Base-by-base conservation (phyloP, 305 asterid species). In the Rubia peregrina region DNA sequence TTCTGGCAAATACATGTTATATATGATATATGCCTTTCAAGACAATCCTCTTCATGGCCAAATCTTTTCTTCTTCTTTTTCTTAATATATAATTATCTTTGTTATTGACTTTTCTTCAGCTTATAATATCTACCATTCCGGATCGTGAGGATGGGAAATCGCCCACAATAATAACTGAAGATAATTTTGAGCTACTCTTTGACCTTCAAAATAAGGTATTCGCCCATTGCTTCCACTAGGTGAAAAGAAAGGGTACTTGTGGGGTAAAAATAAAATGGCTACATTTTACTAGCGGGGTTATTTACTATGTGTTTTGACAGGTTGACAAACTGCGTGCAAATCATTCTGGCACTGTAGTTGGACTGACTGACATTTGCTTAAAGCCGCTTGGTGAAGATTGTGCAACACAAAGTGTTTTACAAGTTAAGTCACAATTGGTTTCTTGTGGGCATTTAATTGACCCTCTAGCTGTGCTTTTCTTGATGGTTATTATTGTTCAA, bases 331-430 rank as follows among this genome's bases (percentile, higher is more conserved):
- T 92, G 80, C 33, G 81, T 82, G 97, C 91, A 44, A 93, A 89
- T 78, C 81, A 76, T 83, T 89, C 95, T 30, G 96, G 97, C 70
- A 72, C 86, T 36, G 70, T 81, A 88, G 91, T 93, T 70, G 81
- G 96, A 73, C 85, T 93, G 77, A 80, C 95, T 10, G 98, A 93
- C 82, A 93, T 93, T 76, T 93, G 98, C 90, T 76, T 93, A 92
- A 93, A 93, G 88, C 98, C 98, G 57, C 95, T 93, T 36, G 97
- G 96, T 78, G 82, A 79, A 44, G 98, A 89, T 80, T 93, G 98
- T 78, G 98, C 97, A 63, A 90, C 98, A 70, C 98, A 93, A 85
- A 93, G 92, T 78, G 85, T 93, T 81, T 90, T 93, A 75, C 98
- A 93, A 92, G 98, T 90, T 63, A 7, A 24, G 76, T 55, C 74